Percentiles rank a stretch among this genome's conserved stretches.
Evolutionary conservation across 345 rosid genomes (phyloP).

Genomic region (Diplotaxis tenuifolia): DNA sequence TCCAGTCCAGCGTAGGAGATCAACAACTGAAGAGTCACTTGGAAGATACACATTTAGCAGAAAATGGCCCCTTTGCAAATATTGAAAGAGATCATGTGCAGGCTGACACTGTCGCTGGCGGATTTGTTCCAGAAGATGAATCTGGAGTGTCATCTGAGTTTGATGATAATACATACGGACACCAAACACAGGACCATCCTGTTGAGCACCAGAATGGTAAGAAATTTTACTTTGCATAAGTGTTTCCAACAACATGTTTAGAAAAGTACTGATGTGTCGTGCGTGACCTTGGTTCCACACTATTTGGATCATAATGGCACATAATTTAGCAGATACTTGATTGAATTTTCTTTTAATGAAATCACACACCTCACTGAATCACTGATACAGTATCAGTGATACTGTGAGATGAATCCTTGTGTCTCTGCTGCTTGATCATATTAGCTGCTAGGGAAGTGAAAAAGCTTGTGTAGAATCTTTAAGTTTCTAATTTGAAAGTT

Average conservation of each 20-base stretch:
- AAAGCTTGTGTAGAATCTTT: conserved; percentile 27
- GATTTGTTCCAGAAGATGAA: conserved; percentile 57
- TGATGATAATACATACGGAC: conserved; percentile 51
- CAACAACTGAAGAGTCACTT: conserved; percentile 50
- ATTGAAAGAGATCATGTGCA: conserved; percentile 40
- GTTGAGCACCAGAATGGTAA: conserved; percentile 69
- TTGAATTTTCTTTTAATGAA: conserved; percentile 41
- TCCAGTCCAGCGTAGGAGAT: conserved; percentile 45
- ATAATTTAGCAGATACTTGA: conserved; percentile 49
- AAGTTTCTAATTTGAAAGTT: background rate
- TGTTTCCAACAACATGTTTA: background rate
- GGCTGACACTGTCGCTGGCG: conserved; percentile 56
- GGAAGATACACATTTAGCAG: conserved; percentile 51
- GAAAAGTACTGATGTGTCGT: background rate
- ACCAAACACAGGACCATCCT: conserved; percentile 51
- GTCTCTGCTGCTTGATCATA: background rate
- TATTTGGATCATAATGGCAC: background rate
- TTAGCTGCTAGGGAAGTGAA: conserved; percentile 40
- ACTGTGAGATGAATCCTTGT: background rate
- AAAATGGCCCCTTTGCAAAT: conserved; percentile 48
- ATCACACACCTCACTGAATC: conserved; percentile 8
- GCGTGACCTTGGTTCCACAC: background rate
- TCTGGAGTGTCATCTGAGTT: conserved; percentile 55
- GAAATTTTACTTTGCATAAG: background rate
- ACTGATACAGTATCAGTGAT: too few relatives aligned